Base-by-base conservation (phyloP, 345 rosid genomes). In the Hevea brasiliensis region DNA sequence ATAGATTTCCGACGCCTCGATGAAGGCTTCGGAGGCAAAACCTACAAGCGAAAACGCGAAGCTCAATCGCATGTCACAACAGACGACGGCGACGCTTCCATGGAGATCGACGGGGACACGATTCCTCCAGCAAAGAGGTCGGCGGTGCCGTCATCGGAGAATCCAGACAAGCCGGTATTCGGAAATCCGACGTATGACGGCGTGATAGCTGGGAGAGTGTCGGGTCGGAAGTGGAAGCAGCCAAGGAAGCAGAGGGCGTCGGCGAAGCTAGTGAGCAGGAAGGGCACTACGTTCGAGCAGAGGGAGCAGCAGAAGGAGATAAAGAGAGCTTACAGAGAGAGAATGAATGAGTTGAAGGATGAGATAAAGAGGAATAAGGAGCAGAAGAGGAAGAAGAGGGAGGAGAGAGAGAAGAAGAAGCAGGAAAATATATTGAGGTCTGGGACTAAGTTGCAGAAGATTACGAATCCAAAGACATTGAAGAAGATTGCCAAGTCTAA, bases 11-110 rank as follows among this genome's bases (percentile, higher is more conserved):
- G 98, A 50, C 37, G 77, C 79, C 90, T 92, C 0, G 98, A 94
- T 74, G 98, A 92, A 76, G 98, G 98, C 59, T 94, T 94, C 80
- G 98, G 98, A 76, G 98, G 98, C 6, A 92, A 94, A 56, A 94
- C 98, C 75, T 78, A 75, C 89, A 94, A 94, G 84, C 79, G 98
- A 2, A 94, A 92, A 76, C 91, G 97, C 59, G 85, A 60, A 53
- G 73, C 57, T 6, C 65, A 45, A 45, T 54, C 41, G 6, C 21
- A 17, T n/a, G 18, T 50, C 48, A 1, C 51, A 45, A 48, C 62
- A 2, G 27, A 72, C 45, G 66, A 76, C 69, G 74, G 77, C 8
- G 74, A 50, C 27, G 55, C 82, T 3, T 68, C 90, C 56, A 94
- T 89, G 97, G 97, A 90, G 23, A 79, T 90, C 53, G 90, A 87